Evolutionary conservation across 2,329 filamentous ascomycete genomes (phyloP).

Genomic region (Lasiodiplodia hormozganensis): DNA sequence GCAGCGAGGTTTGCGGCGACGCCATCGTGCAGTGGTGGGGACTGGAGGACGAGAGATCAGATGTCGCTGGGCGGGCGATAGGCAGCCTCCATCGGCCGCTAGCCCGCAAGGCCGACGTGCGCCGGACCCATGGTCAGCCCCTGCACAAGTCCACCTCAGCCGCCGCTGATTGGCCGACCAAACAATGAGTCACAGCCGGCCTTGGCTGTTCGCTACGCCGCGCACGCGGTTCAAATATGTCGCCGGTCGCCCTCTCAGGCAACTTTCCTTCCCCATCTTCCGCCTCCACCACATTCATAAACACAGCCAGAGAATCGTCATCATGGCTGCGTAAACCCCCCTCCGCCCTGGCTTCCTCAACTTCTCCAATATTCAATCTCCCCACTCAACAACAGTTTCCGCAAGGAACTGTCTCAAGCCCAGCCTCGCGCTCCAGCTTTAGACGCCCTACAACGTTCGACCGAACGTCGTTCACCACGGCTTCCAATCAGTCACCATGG

Average conservation of each 20-base stretch:
- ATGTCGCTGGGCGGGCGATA: not conserved
- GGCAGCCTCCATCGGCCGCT: not conserved
- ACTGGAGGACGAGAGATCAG: not conserved
- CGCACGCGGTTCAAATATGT: constrained; percentile 1
- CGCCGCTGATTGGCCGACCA: not conserved
- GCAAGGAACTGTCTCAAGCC: constrained; percentile 64
- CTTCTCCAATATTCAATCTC: constrained; percentile 35
- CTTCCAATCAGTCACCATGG: constrained; percentile 77
- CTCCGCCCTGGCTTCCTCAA: constrained; percentile 32
- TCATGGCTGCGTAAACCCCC: constrained; percentile 20
- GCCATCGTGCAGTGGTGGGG: not conserved
- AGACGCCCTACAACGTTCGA: constrained; percentile 64
- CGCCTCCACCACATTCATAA: constrained; percentile 32
- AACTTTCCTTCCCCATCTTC: not conserved
- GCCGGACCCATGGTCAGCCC: not conserved
- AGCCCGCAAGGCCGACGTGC: not conserved
- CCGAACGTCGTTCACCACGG: constrained; percentile 81
- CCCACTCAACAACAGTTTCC: constrained; percentile 38
- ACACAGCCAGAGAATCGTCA: constrained; percentile 27
- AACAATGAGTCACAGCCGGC: not conserved
- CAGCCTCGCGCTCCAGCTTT: constrained; percentile 65
- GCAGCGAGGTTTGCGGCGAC: not conserved
- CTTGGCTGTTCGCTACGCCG: not conserved
- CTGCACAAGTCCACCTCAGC: not conserved
- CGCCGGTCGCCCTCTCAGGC: not conserved